Evolutionary conservation across 495 filamentous ascomycete genomes (phyloP).

Genomic region (Penicillium crystallinum): DNA sequence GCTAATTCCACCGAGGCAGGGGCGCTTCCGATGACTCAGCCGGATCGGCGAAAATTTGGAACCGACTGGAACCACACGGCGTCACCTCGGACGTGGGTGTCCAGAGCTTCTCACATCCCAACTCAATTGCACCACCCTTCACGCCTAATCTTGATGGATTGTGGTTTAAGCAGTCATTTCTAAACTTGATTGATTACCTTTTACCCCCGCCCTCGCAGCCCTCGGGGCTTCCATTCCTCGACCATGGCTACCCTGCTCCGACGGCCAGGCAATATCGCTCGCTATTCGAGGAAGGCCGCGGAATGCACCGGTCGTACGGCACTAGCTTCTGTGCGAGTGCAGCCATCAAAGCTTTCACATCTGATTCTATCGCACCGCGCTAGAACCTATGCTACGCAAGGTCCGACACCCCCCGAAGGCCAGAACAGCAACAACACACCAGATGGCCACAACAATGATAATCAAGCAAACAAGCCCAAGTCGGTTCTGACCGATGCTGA

Average conservation of each 20-base stretch:
- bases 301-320: constrained; percentile 40
- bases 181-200: constrained; percentile 24
- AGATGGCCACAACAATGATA: constrained; percentile 26
- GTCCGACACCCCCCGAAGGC: constrained; percentile 44
- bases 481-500: constrained; percentile 35
- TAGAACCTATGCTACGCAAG: constrained; percentile 52
- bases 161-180: constrained; percentile 17
- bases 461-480: constrained; percentile 31
- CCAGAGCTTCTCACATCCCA: constrained; percentile 23
- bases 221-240: constrained; percentile 38
- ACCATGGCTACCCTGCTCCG: constrained; percentile 63
- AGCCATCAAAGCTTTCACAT: constrained; percentile 38
- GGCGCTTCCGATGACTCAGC: constrained; percentile 11
- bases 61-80: constrained; percentile 23
- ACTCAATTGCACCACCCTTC: constrained; percentile 4
- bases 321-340: constrained; percentile 30
- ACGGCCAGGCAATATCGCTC: constrained; percentile 59
- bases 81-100: constrained; percentile 9
- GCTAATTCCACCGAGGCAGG: constrained; percentile 8
- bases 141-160: constrained; percentile 24
- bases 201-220: constrained; percentile 22
- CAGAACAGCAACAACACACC: constrained; percentile 27
- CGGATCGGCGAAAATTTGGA: constrained; percentile 21
- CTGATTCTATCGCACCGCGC: constrained; percentile 42
- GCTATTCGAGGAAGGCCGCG: constrained; percentile 52